Percentiles rank a stretch among this genome's conserved stretches.
Conservation (phyloP, 192 early-diverging fungal species). For the Rhizoclosmatium globosum region DNA sequence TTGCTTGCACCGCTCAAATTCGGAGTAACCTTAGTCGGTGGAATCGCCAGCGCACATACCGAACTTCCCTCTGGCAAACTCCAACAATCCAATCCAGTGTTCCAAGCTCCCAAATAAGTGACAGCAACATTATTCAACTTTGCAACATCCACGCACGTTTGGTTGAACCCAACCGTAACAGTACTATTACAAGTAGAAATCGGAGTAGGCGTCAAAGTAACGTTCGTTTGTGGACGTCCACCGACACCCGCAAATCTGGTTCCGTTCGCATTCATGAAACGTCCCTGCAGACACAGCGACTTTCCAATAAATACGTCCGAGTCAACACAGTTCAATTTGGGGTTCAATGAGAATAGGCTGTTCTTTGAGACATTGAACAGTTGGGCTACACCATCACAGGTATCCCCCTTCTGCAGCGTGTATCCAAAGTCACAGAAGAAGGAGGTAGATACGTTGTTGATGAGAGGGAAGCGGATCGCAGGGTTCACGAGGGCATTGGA, state of each 20-base stretch:
- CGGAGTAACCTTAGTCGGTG: too few relatives aligned
- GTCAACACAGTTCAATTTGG: neutral
- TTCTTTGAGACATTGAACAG: neutral
- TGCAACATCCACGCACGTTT: neutral
- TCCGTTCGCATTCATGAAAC: neutral
- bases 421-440: conserved; percentile 1
- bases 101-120: neutral
- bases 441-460: neutral
- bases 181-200: neutral
- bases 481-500: too few relatives aligned
- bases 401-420: conserved; percentile 3
- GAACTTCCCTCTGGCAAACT: neutral
- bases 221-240: neutral
- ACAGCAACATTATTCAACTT: neutral
- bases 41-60: neutral
- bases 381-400: neutral
- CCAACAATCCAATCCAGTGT: neutral
- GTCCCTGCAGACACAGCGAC: neutral
- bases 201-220: neutral
- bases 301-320: neutral
- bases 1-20: too few relatives aligned
- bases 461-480: neutral
- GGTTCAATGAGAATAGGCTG: neutral
- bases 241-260: neutral
- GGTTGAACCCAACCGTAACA: neutral